Evolutionary conservation across 768 basidiomycete species (phyloP), one percentile per base, ranked within the genome.

Genomic region (Hydnomerulius pinastri): DNA sequence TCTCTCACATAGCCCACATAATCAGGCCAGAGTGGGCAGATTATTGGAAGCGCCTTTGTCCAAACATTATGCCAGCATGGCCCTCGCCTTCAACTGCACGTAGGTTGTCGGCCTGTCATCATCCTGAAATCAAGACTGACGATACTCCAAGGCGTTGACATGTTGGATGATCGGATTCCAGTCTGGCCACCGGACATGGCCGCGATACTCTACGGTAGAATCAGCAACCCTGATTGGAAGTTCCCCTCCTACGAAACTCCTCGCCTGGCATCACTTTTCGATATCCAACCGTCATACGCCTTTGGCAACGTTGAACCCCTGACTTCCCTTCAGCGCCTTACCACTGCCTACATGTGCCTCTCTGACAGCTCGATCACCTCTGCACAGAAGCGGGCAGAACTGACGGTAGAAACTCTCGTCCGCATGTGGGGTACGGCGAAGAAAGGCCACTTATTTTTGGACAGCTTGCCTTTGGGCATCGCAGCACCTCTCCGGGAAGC

Each of bases 1-100:
- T 90, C 25, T 87, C 86, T 62, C 73, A 75, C 4, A 66, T 88
- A 49, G 83, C 86, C 46, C 62, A 77, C 20, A 71, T 80, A 12
- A 78, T 90, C 13, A 81, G 89, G 17, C 83, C 85, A 0, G 92
- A 92, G 62, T 96, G 93, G 94, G 82, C 82, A 6, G 92, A 97
- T 68, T 94, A 94, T 63, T 96, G 93, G 94, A 86, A 87, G 60
- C 79, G 92, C 11, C 71, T 92, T 35, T 83, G 83, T 57, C 89
- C 92, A 4, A 77, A 80, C 38, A 77, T 77, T 23, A 71, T 78
- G 56, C 68, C 71, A n/a, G 64, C 68, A 24, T 90, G 90, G 90
- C 81, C 82, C 2, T 73, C 77, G 2, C 70, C 77, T 13, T 62
- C 69, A 3, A 71, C 66, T 29, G 59, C 72, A 45, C 58, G 61